Evolutionary conservation across 768 basidiomycete genomes (phyloP), one percentile per base, ranked within the genome.

Genomic region (Leccinum subtestaceum): DNA sequence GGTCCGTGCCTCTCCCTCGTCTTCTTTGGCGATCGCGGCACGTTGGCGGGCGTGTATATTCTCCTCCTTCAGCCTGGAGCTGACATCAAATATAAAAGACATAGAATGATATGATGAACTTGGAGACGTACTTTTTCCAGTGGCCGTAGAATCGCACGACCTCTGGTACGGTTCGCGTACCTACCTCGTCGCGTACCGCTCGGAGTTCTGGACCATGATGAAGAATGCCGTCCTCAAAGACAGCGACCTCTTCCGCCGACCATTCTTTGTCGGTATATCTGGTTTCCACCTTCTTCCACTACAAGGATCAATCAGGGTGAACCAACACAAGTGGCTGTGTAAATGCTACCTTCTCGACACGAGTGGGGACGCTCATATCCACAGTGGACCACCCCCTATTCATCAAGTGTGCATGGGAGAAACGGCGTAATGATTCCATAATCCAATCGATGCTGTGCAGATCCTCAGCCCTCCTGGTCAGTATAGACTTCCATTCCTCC

Each of bases 91-190:
- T 6, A 31, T 68, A 61, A 57, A 58, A 62, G 8, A 55, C 3
- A 55, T 15, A 50, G 55, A 47, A 59, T 19, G 27, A 47, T 53
- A 61, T 48, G 25, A 23, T 27, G 57, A 48, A 25, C 60, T 48
- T 19, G 6, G 13, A 57, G 19, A 63, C 74, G 40, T 66, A 91
- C 92, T 83, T 90, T 77, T 94, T 94, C 92, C 92, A 94, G 60
- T 84, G 86, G 4, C 86, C 88, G 65, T 91, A 94, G 73, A 86
- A 93, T 17, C 91, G 83, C 29, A 94, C 91, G 6, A 93, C 84
- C 67, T 94, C 93, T 29, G 82, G 78, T 67, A 92, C 81, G 1
- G 85, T 77, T 57, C 91, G 78, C 3, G 85, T 83, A 23, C 79
- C 80, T 46, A 94, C 80, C 67, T 92, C 89, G 29, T 91, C 88